Percentiles rank a stretch among this genome's conserved stretches.
Conservation (phyloP, 768 basidiomycete genomes). For the Boletus sensibilis region DNA sequence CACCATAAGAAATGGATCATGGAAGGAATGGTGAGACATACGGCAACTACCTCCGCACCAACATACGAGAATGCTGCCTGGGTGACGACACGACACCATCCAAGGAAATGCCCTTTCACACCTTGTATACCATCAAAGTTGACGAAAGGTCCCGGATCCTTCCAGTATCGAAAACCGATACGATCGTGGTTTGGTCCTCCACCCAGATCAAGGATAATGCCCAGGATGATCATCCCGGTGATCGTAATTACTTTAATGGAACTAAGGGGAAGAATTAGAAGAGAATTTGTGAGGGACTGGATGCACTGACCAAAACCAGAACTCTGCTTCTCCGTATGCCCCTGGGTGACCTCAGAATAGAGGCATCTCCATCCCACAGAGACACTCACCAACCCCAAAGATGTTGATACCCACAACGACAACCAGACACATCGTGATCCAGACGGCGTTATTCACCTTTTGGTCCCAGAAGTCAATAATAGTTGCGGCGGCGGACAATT, state of each 20-base stretch:
- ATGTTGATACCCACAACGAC: constrained; percentile 46
- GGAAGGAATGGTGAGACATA: constrained; percentile 11
- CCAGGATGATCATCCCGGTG: constrained; percentile 40
- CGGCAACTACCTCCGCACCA: constrained; percentile 49
- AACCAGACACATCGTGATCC: constrained; percentile 49
- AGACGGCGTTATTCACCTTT: constrained; percentile 41
- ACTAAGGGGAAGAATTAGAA: constrained; percentile 21
- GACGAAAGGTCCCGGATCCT: constrained; percentile 54
- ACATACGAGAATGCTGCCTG: constrained; percentile 58
- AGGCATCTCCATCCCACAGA: background rate
- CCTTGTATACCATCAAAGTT: constrained; percentile 41
- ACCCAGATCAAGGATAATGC: constrained; percentile 47
- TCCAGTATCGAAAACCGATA: constrained; percentile 45
- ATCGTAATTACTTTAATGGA: constrained; percentile 53
- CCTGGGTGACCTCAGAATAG: constrained; percentile 14
- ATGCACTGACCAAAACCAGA: constrained; percentile 38
- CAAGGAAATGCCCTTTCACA: constrained; percentile 45
- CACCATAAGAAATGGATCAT: background rate
- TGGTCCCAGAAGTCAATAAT: constrained; percentile 46
- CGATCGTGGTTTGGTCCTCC: constrained; percentile 53
- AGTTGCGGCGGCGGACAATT: constrained; percentile 48
- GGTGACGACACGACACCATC: constrained; percentile 48
- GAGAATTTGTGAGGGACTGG: too few species aligned
- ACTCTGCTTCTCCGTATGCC: constrained; percentile 44
- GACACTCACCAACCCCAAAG: constrained; percentile 33